Conservation (phyloP, 306 rosid genomes). For the Coriaria nepalensis region DNA sequence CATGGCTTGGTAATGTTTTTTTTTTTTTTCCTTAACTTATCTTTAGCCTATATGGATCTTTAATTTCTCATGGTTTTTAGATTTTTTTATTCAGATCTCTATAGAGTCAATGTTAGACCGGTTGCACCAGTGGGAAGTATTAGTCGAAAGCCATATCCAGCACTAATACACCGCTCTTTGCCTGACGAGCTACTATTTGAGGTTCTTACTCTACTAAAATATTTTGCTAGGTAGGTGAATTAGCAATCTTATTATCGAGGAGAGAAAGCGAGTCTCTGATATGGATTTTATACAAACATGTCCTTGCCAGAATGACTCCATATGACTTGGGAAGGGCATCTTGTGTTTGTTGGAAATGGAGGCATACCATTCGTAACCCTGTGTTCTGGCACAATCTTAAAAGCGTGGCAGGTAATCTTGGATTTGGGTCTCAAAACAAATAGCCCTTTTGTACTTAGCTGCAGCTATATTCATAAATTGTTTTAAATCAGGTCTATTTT, state of each 20-base stretch:
- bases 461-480: slow-evolving; percentile 8
- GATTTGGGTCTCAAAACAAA: slow-evolving; percentile 5
- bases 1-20: slow-evolving; percentile 77
- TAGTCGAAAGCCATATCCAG: slow-evolving; percentile 59
- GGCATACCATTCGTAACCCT: slow-evolving; percentile 82
- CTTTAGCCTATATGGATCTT: neutral
- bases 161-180: slow-evolving; percentile 55
- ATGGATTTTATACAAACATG: slow-evolving; percentile 25
- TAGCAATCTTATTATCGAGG: neutral
- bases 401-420: slow-evolving; percentile 93
- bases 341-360: slow-evolving; percentile 94
- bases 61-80: slow-evolving; percentile 25
- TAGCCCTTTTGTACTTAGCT: neutral
- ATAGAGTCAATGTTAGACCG: slow-evolving; percentile 86
- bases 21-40: neutral
- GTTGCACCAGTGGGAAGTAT: slow-evolving; percentile 87
- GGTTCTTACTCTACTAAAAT: slow-evolving; percentile 27
- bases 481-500: slow-evolving; percentile 15
- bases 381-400: slow-evolving; percentile 79
- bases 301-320: slow-evolving; percentile 73
- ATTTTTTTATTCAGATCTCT: slow-evolving; percentile 67
- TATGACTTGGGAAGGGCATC: slow-evolving; percentile 77
- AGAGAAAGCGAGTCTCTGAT: neutral
- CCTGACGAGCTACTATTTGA: slow-evolving; percentile 87
- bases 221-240: neutral